Evolutionary conservation across 306 rosid genomes (phyloP).

Genomic region (Citrullus mucosospermus): DNA sequence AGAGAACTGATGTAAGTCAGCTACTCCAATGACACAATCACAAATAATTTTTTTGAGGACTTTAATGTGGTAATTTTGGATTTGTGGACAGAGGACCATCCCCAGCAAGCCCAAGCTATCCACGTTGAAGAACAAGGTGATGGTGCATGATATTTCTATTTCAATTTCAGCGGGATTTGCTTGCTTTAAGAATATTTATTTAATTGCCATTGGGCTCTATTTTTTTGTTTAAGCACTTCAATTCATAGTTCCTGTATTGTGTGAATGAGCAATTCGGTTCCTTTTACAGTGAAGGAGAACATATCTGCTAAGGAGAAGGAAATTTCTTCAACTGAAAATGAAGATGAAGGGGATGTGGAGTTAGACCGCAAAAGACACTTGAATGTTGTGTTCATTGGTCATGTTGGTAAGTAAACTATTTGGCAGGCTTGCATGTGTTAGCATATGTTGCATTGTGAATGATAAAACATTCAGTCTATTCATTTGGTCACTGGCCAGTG

Average conservation of each 20-base stretch:
- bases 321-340: slow-evolving; percentile 14
- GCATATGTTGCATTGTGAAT: background rate
- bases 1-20: background rate
- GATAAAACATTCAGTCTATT: no score
- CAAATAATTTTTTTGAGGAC: background rate
- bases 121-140: slow-evolving; percentile 52
- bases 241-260: background rate
- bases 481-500: background rate
- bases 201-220: background rate
- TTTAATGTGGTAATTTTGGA: slow-evolving; percentile 26
- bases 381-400: slow-evolving; percentile 93
- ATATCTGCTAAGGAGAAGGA: slow-evolving; percentile 24
- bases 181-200: background rate
- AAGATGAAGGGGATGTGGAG: slow-evolving; percentile 22
- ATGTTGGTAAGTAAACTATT: slow-evolving; percentile 62
- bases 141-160: background rate
- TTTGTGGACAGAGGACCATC: slow-evolving; percentile 24
- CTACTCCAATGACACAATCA: background rate
- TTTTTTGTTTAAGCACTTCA: background rate
- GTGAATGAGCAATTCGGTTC: slow-evolving; percentile 13
- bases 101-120: slow-evolving; percentile 11
- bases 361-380: slow-evolving; percentile 50
- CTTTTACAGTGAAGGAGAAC: slow-evolving; percentile 28
- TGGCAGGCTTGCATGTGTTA: background rate
- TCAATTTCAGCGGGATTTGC: background rate